Percentiles rank a stretch among this genome's conserved stretches.
phyloP scores from a whole-genome alignment of 441 rosid genomes.

The Croton setiger region DNA sequence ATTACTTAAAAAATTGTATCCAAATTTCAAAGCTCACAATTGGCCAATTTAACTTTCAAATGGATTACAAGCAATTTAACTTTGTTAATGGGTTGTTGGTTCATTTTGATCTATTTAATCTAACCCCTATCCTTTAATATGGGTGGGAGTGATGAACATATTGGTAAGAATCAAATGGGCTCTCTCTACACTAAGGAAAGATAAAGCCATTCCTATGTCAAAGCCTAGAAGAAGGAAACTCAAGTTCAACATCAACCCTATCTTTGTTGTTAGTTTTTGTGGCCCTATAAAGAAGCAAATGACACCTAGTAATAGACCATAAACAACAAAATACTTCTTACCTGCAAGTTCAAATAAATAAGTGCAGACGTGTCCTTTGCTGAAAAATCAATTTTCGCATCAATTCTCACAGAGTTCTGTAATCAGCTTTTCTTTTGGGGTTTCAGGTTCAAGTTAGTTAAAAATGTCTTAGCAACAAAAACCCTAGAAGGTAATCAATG shows the following conservation, averaged over 20 bases:
- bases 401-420: background rate
- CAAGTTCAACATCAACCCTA: background rate
- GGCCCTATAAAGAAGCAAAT: background rate
- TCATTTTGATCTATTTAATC: background rate
- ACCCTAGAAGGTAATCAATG: background rate
- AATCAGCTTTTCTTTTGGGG: background rate
- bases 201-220: background rate
- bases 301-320: background rate
- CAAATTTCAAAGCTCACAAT: background rate
- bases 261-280: background rate
- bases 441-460: background rate
- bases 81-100: background rate
- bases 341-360: background rate
- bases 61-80: no score
- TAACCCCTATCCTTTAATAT: background rate
- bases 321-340: background rate
- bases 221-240: conserved; percentile 1
- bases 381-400: background rate
- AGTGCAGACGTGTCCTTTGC: background rate
- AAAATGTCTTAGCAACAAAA: background rate
- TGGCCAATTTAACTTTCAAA: no score
- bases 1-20: background rate
- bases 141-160: background rate
- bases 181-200: background rate
- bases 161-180: background rate